Evolutionary conservation across 129 eudicot species (phyloP).

Genomic region (Logfia minima): DNA sequence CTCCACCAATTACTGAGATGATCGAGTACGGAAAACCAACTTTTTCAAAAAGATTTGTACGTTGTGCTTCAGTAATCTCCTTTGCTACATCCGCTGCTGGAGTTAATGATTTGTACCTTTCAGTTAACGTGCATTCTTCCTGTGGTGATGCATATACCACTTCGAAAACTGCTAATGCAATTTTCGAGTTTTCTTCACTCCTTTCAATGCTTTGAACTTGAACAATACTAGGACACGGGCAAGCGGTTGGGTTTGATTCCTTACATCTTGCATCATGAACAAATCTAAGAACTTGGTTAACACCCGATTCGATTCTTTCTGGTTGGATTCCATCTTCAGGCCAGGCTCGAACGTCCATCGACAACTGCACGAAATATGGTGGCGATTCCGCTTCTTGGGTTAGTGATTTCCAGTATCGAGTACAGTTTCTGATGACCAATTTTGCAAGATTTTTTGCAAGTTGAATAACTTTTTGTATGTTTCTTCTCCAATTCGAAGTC

Average conservation of each 20-base stretch:
- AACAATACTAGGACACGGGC: conserved; percentile 40
- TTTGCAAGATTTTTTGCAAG: conserved; percentile 8
- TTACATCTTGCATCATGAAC: conserved; percentile 45
- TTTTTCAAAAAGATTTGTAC: conserved; percentile 33
- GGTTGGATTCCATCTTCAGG: conserved; percentile 62
- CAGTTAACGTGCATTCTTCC: conserved; percentile 33
- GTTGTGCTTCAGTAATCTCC: conserved; percentile 46
- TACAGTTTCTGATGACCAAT: conserved; percentile 37
- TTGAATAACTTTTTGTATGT: conserved; percentile 18
- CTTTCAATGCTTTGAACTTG: conserved; percentile 59
- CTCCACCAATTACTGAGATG: conserved; percentile 50
- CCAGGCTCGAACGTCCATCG: conserved; percentile 47
- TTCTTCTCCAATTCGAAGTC: conserved; percentile 32
- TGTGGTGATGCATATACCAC: conserved; percentile 49
- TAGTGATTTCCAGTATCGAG: conserved; percentile 50
- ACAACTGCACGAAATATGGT: conserved; percentile 52
- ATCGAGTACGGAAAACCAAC: conserved; percentile 47
- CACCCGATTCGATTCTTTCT: conserved; percentile 51
- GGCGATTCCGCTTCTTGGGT: conserved; percentile 61
- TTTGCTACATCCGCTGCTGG: conserved; percentile 63
- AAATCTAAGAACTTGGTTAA: conserved; percentile 39
- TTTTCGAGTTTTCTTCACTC: conserved; percentile 37
- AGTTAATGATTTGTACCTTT: conserved; percentile 54
- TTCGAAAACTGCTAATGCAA: conserved; percentile 56
- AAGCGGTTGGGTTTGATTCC: conserved; percentile 28